Conservation (phyloP, 2,329 filamentous ascomycete species). For the Tympanopsis confertula region DNA sequence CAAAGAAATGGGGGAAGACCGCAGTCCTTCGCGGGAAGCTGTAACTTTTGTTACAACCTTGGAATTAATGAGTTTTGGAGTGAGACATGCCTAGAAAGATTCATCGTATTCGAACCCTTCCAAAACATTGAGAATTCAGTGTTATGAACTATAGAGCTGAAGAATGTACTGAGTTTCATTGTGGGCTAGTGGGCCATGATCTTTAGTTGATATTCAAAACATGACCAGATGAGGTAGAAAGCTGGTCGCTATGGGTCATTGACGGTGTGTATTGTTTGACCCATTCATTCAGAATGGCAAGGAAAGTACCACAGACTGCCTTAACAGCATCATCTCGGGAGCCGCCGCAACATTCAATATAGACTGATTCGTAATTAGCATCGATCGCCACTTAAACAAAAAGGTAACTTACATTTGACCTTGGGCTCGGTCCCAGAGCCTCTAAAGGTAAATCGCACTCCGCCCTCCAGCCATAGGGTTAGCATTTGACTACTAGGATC, state of each 20-base stretch:
- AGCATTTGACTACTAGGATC: slow-evolving; percentile 51
- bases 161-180: too few species aligned
- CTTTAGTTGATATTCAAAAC: slow-evolving; percentile 13
- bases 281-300: slow-evolving; percentile 22
- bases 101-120: neutral
- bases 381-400: slow-evolving; percentile 3
- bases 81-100: too few species aligned
- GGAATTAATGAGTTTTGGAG: too few species aligned
- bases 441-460: slow-evolving; percentile 44
- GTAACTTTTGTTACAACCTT: too few species aligned
- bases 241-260: slow-evolving; percentile 19
- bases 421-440: slow-evolving; percentile 56
- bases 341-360: slow-evolving; percentile 24
- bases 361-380: slow-evolving; percentile 14
- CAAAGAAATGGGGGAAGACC: too few species aligned
- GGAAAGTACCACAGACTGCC: slow-evolving; percentile 21
- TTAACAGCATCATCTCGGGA: slow-evolving; percentile 19
- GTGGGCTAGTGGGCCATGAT: too few species aligned
- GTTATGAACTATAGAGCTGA: neutral
- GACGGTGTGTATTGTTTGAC: slow-evolving; percentile 20
- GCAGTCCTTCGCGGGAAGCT: too few species aligned
- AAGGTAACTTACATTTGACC: slow-evolving; percentile 37
- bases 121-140: neutral
- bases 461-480: slow-evolving; percentile 43
- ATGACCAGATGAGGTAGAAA: slow-evolving; percentile 23